Conservation (phyloP, 1,284 basidiomycete species). For the Testicularia cyperi region DNA sequence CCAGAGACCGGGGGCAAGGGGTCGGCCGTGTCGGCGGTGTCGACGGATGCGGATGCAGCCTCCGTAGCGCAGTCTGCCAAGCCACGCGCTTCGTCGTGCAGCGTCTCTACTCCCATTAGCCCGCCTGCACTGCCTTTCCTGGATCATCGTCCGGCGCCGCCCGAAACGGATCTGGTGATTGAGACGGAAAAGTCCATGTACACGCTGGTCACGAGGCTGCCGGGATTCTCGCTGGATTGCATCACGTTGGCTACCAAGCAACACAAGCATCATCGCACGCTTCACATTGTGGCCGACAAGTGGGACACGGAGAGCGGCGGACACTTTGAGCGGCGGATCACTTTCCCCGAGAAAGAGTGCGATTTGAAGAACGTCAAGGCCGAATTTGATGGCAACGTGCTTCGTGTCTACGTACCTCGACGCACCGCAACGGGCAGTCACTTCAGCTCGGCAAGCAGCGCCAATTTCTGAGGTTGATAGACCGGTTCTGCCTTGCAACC, state of each 20-base stretch:
- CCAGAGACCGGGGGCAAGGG: too few relatives aligned
- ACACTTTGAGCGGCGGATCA: constrained; percentile 53
- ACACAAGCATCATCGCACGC: constrained; percentile 43
- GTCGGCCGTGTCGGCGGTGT: too few relatives aligned
- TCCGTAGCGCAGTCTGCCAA: not conserved
- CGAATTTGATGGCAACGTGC: constrained; percentile 41
- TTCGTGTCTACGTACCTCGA: constrained; percentile 35
- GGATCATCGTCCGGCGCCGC: constrained; percentile 42
- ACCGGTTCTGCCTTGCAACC: too few relatives aligned
- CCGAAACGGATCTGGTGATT: constrained; percentile 41
- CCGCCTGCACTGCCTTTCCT: constrained; percentile 41
- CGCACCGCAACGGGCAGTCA: not conserved
- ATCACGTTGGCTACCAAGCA: constrained; percentile 55
- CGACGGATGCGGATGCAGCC: too few relatives aligned
- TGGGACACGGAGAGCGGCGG: constrained; percentile 44
- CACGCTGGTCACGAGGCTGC: constrained; percentile 35
- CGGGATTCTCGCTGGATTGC: constrained; percentile 50
- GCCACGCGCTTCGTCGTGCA: constrained; percentile 24
- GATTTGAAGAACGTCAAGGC: constrained; percentile 39
- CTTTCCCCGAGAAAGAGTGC: constrained; percentile 45
- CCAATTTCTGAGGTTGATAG: constrained; percentile 65
- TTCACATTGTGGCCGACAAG: constrained; percentile 55
- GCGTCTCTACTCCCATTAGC: constrained; percentile 30
- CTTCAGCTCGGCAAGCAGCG: constrained; percentile 35
- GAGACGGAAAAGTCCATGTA: constrained; percentile 38